Percentiles rank a stretch among this genome's conserved stretches.
phyloP scores from a whole-genome alignment of 768 basidiomycete genomes.

The Boletus tomentosulus region DNA sequence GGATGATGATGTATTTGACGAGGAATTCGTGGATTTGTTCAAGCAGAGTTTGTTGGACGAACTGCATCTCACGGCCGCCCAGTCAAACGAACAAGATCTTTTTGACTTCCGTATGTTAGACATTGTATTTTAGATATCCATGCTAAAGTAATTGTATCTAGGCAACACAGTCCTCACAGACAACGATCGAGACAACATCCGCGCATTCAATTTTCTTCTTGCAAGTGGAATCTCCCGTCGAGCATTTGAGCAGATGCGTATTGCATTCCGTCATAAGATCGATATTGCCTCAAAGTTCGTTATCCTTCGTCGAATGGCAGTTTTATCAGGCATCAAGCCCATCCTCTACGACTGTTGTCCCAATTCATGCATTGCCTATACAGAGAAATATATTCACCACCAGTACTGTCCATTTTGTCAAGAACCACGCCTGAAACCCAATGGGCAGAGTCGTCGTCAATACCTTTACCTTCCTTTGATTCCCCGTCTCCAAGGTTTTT shows the following conservation, averaged over 20 bases:
- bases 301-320: background rate
- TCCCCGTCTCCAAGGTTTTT: constrained; percentile 31
- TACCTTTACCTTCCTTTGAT: constrained; percentile 40
- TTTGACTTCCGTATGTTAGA: no score
- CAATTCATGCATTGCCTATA: constrained; percentile 4
- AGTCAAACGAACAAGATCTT: no score
- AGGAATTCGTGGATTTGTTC: no score
- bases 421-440: constrained; percentile 19
- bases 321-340: background rate
- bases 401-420: constrained; percentile 36
- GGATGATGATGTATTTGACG: no score
- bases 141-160: no score
- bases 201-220: background rate
- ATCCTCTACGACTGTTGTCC: background rate
- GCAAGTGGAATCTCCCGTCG: background rate
- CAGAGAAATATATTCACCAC: background rate
- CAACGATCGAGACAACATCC: background rate
- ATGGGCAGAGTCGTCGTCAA: constrained; percentile 19
- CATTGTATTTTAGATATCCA: no score
- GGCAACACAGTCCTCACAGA: no score
- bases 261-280: background rate
- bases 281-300: background rate
- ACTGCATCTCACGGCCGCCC: no score
- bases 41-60: no score
- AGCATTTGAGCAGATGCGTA: background rate